Conservation (phyloP, 371 early-diverging fungal species). For the Chytridium lagenaria region DNA sequence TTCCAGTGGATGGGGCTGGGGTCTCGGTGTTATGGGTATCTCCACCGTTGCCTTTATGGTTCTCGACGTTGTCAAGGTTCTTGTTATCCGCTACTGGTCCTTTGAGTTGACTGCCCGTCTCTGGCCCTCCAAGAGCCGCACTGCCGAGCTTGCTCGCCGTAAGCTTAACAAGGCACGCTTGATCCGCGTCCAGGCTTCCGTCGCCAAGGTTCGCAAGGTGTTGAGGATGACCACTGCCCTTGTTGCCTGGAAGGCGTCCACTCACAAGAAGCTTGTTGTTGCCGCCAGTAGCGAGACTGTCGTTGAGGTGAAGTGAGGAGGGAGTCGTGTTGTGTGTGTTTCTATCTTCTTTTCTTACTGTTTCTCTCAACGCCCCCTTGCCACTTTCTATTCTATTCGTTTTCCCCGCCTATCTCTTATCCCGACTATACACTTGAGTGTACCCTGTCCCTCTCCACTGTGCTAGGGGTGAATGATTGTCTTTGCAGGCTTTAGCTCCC, state of each 20-base stretch:
- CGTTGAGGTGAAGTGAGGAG: background rate
- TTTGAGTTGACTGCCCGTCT: conserved; percentile 45
- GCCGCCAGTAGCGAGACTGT: conserved; percentile 16
- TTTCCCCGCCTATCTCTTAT: background rate
- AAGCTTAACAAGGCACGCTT: background rate
- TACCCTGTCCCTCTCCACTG: background rate
- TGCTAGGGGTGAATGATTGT: background rate
- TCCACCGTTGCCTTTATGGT: conserved; percentile 62
- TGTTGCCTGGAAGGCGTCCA: conserved; percentile 44
- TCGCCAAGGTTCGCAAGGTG: conserved; percentile 11
- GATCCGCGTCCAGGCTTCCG: background rate
- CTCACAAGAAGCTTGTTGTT: conserved; percentile 14
- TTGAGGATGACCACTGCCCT: conserved; percentile 16
- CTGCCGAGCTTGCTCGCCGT: conserved; percentile 22
- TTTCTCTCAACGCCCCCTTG: background rate
- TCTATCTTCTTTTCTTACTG: background rate
- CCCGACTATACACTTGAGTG: background rate
- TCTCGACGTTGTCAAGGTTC: conserved; percentile 82
- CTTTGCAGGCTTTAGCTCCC: no score
- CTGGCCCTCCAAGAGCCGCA: conserved; percentile 27
- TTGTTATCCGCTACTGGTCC: conserved; percentile 73
- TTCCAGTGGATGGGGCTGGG: conserved; percentile 49
- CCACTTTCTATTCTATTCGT: background rate
- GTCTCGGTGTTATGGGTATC: conserved; percentile 37
- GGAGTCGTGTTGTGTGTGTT: background rate